Conservation (phyloP, 2,329 filamentous ascomycete species). For the Phialocephala sp. region DNA sequence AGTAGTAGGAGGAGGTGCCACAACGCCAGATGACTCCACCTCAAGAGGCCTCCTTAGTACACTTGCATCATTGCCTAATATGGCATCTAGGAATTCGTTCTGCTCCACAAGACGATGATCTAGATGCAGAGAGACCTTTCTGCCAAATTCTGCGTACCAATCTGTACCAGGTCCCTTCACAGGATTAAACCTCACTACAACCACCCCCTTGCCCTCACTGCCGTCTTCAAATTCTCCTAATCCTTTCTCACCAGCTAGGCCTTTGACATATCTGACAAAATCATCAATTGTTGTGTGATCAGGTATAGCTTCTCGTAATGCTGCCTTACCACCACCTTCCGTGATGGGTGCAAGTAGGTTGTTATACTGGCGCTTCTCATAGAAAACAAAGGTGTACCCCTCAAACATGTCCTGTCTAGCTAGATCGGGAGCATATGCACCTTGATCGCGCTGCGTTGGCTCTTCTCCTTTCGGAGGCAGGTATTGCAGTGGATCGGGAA, state of each 20-base stretch:
- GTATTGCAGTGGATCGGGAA: constrained; percentile 76
- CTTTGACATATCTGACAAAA: constrained; percentile 78
- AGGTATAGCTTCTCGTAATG: constrained; percentile 66
- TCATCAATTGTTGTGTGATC: constrained; percentile 73
- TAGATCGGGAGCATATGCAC: constrained; percentile 71
- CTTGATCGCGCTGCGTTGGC: constrained; percentile 67
- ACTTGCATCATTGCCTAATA: constrained; percentile 79
- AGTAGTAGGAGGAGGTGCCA: constrained; percentile 38
- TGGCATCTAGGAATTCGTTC: constrained; percentile 89
- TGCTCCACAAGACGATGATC: constrained; percentile 87
- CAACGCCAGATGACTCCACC: constrained; percentile 47
- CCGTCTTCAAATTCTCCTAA: constrained; percentile 67
- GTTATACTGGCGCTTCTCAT: constrained; percentile 75
- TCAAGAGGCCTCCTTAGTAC: constrained; percentile 73
- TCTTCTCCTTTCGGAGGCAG: constrained; percentile 79
- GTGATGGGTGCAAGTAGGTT: constrained; percentile 77
- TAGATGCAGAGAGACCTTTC: constrained; percentile 70
- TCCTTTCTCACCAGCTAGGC: constrained; percentile 75
- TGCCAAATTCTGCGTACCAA: constrained; percentile 75
- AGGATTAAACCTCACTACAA: constrained; percentile 77
- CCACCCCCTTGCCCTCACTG: constrained; percentile 71
- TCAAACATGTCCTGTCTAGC: constrained; percentile 76
- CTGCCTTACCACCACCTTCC: constrained; percentile 81
- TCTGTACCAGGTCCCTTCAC: constrained; percentile 54
- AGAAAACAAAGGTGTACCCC: constrained; percentile 88